Percentiles rank a stretch among this genome's conserved stretches.
Conservation (phyloP, 1,139 yeast genomes). For the Taphrina populina region DNA sequence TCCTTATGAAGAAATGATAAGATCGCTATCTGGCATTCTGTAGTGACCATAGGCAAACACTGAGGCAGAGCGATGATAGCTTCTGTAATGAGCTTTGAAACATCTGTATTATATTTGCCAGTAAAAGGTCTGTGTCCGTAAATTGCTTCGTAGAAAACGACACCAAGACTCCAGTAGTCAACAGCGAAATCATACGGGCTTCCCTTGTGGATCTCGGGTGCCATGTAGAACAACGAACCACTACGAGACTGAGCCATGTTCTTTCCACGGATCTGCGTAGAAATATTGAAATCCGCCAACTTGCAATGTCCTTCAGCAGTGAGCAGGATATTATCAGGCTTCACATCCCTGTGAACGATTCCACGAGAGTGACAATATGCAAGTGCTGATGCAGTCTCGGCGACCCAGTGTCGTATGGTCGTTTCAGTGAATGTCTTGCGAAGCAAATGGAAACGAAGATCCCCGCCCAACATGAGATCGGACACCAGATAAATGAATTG, state of each 20-base stretch:
- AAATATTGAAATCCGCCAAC: slow-evolving; percentile 67
- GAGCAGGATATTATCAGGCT: slow-evolving; percentile 66
- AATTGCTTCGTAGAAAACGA: slow-evolving; percentile 75
- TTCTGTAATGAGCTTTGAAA: slow-evolving; percentile 21
- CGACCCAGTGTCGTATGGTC: slow-evolving; percentile 63
- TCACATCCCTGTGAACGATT: slow-evolving; percentile 66
- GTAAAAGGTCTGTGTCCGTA: slow-evolving; percentile 52
- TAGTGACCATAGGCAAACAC: slow-evolving; percentile 40
- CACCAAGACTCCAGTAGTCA: slow-evolving; percentile 93
- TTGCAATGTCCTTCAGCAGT: slow-evolving; percentile 71
- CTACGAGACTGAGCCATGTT: slow-evolving; percentile 45
- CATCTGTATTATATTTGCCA: slow-evolving; percentile 28
- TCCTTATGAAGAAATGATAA: slow-evolving; percentile 38
- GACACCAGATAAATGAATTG: slow-evolving; percentile 57
- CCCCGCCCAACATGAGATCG: slow-evolving; percentile 88
- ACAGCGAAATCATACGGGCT: slow-evolving; percentile 64
- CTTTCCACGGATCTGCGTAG: slow-evolving; percentile 40
- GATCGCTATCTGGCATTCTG: slow-evolving; percentile 41
- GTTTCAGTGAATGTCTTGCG: slow-evolving; percentile 57
- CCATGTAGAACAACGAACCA: slow-evolving; percentile 87
- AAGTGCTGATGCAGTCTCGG: slow-evolving; percentile 66
- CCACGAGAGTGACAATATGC: slow-evolving; percentile 63
- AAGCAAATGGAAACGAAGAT: slow-evolving; percentile 71
- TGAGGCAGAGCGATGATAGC: slow-evolving; percentile 28
- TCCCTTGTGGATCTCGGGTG: slow-evolving; percentile 67